Evolutionary conservation across 495 filamentous ascomycete species (phyloP).

Genomic region (Penicillium paradoxum): DNA sequence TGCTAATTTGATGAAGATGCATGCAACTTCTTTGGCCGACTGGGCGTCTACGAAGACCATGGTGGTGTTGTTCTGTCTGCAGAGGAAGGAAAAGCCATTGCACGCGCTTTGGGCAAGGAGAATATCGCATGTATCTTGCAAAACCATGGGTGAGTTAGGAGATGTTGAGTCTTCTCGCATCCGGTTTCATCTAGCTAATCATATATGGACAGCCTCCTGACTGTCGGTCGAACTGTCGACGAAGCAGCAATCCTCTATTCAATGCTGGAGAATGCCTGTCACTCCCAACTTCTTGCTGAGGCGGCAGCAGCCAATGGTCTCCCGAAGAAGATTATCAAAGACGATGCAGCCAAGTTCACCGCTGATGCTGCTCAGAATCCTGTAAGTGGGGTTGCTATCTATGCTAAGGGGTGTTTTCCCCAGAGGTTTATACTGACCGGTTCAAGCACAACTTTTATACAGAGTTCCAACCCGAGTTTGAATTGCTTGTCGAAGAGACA

Average conservation of each 20-base stretch:
- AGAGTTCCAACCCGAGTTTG: constrained; percentile 44
- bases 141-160: constrained; percentile 53
- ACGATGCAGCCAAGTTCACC: constrained; percentile 37
- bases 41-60: constrained; percentile 50
- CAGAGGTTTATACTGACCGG: constrained; percentile 4
- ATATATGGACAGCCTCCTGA: constrained; percentile 42
- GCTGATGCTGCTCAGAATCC: constrained; percentile 38
- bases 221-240: constrained; percentile 59
- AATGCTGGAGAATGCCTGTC: constrained; percentile 60
- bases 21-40: constrained; percentile 51
- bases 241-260: constrained; percentile 66
- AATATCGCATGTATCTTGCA: constrained; percentile 62
- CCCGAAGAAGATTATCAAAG: constrained; percentile 48
- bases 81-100: constrained; percentile 58
- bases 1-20: constrained; percentile 39
- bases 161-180: neutral
- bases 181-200: constrained; percentile 3
- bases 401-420: neutral
- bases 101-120: constrained; percentile 52
- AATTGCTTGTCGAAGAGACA: constrained; percentile 42
- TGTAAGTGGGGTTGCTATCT: constrained; percentile 18
- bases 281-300: constrained; percentile 61
- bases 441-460: constrained; percentile 41
- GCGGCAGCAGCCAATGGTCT: constrained; percentile 55
- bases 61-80: constrained; percentile 54